Conservation (phyloP, 2,329 filamentous ascomycete genomes). For the Aspergillus neoniger region DNA sequence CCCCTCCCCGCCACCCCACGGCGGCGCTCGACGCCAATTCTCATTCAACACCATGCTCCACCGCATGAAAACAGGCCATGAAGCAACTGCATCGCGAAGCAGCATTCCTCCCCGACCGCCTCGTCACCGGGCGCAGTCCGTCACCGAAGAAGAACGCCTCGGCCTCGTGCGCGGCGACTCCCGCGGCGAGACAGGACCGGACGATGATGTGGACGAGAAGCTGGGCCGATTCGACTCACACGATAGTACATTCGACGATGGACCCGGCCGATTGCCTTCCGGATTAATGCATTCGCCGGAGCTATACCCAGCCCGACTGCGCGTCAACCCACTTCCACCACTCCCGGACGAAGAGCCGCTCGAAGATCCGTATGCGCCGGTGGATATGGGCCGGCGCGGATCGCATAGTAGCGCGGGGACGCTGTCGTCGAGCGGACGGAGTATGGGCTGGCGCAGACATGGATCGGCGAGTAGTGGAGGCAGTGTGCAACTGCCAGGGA, state of each 20-base stretch:
- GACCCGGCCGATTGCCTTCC: background rate
- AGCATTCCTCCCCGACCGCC: conserved; percentile 42
- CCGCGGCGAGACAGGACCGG: conserved; percentile 62
- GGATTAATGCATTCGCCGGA: background rate
- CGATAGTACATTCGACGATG: conserved; percentile 17
- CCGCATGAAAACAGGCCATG: conserved; percentile 41
- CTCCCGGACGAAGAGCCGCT: conserved; percentile 33
- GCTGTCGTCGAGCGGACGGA: conserved; percentile 21
- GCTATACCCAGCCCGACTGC: conserved; percentile 24
- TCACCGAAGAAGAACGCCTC: conserved; percentile 78
- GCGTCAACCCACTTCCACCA: conserved; percentile 35
- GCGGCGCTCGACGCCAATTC: conserved; percentile 73
- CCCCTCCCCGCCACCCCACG: conserved; percentile 46
- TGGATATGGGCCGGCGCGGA: conserved; percentile 13
- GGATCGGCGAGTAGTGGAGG: conserved; percentile 8
- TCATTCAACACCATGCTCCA: conserved; percentile 86
- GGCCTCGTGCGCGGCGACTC: conserved; percentile 79
- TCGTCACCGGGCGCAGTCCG: conserved; percentile 47
- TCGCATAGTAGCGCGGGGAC: conserved; percentile 29
- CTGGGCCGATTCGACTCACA: conserved; percentile 27
- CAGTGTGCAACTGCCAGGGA: background rate
- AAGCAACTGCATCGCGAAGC: conserved; percentile 36
- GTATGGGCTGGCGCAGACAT: conserved; percentile 34
- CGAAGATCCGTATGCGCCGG: conserved; percentile 9
- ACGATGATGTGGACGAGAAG: conserved; percentile 32